Evolutionary conservation across 305 asterid species (phyloP).

Genomic region (Withania somnifera): DNA sequence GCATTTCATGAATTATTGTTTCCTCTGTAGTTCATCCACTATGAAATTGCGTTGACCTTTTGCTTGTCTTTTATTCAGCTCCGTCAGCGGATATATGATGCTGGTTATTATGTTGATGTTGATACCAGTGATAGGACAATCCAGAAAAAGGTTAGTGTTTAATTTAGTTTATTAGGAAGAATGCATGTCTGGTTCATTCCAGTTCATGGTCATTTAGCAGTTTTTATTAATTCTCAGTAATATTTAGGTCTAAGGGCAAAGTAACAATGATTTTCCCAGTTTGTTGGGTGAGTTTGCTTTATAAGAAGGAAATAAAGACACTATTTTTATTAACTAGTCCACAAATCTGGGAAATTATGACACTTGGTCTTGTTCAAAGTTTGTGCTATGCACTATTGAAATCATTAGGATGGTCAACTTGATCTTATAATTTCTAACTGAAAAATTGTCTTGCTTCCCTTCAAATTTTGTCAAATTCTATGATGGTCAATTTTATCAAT

Average conservation of each 20-base stretch:
- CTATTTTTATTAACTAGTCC: not conserved
- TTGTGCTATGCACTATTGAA: not conserved
- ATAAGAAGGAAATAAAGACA: not conserved
- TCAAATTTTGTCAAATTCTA: not conserved
- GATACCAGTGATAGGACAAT: slow-evolving; percentile 84
- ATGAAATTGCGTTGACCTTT: slow-evolving; percentile 10
- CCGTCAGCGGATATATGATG: slow-evolving; percentile 55
- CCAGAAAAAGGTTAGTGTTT: slow-evolving; percentile 57
- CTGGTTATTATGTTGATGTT: slow-evolving; percentile 80
- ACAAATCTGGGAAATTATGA: not conserved
- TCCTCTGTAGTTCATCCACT: not conserved
- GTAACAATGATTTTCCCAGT: not conserved
- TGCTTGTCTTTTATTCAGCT: slow-evolving; percentile 35
- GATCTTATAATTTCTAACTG: not conserved
- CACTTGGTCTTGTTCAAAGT: not conserved
- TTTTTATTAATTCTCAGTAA: not conserved
- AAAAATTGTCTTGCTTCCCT: not conserved
- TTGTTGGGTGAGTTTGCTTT: not conserved
- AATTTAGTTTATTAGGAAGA: not conserved
- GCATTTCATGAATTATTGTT: not conserved
- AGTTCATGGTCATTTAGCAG: not conserved
- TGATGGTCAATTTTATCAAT: not conserved
- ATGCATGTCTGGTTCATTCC: not conserved
- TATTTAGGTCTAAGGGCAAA: not conserved
- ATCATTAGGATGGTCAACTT: not conserved